Evolutionary conservation across 179 eudicot species (phyloP).

Genomic region (Gypsophila paniculata): DNA sequence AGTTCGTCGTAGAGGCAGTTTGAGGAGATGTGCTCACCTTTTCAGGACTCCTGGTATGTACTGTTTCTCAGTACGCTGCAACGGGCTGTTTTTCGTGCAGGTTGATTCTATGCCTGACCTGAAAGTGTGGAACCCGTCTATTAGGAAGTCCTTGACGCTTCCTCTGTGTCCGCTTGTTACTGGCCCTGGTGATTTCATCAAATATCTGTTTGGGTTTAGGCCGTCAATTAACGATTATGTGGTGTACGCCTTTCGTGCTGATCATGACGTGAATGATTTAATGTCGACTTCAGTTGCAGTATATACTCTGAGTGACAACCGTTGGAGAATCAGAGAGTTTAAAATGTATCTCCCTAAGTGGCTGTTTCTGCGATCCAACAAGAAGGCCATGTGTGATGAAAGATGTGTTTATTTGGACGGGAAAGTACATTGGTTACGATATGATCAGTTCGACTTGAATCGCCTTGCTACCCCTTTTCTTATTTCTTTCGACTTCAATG

Average conservation of each 20-base stretch:
- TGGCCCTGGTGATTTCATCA: neutral
- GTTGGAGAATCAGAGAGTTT: neutral
- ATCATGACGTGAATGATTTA: neutral
- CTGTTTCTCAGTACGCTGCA: neutral
- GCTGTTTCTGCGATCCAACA: neutral
- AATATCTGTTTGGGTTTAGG: slow-evolving; percentile 2
- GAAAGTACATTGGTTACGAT: neutral
- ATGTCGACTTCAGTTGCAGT: neutral
- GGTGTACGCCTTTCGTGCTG: neutral
- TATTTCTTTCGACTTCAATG: neutral
- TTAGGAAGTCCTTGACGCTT: neutral
- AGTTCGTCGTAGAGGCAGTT: neutral
- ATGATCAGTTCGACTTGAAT: neutral
- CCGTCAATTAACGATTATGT: neutral
- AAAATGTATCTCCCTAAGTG: neutral
- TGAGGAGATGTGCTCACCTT: neutral
- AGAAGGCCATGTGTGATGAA: neutral
- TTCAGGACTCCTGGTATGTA: neutral
- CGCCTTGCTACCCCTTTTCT: neutral
- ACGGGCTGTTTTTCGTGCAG: neutral
- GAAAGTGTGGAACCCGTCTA: slow-evolving; percentile 4
- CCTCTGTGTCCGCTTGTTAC: neutral
- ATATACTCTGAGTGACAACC: neutral
- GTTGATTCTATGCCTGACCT: neutral
- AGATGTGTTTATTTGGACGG: neutral